Conservation (phyloP, 1,139 yeast genomes). For the Protomyces gravidus region DNA sequence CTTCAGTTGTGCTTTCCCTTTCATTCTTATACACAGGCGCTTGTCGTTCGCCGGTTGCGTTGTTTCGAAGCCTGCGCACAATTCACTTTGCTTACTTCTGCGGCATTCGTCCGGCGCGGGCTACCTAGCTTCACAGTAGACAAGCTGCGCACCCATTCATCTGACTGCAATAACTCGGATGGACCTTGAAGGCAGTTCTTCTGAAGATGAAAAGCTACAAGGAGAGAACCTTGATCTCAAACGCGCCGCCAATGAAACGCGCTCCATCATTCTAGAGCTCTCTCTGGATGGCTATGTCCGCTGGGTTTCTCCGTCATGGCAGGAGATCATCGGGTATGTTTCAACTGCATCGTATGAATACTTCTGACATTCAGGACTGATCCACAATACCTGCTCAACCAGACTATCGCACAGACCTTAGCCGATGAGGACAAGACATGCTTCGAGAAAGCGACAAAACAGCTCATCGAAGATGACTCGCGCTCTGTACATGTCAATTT, state of each 20-base stretch:
- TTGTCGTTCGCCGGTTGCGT: no score
- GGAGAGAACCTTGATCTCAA: slow-evolving; percentile 16
- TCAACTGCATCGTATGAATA: slow-evolving; percentile 53
- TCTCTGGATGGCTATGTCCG: slow-evolving; percentile 42
- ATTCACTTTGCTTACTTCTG: no score
- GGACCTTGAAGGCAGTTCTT: slow-evolving; percentile 15
- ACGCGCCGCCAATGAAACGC: slow-evolving; percentile 21
- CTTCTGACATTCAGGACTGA: slow-evolving; percentile 49
- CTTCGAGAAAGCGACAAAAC: slow-evolving; percentile 37
- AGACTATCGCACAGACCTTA: slow-evolving; percentile 70
- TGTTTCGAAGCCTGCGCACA: no score
- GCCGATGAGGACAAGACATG: slow-evolving; percentile 50
- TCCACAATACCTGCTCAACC: slow-evolving; percentile 51
- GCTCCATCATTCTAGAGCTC: slow-evolving; percentile 25
- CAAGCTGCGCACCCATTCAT: no score
- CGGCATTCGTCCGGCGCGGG: no score
- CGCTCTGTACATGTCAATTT: slow-evolving; percentile 28
- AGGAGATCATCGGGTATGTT: slow-evolving; percentile 50
- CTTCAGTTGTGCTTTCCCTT: no score
- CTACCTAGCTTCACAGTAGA: no score
- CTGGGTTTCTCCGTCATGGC: slow-evolving; percentile 74
- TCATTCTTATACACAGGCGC: no score
- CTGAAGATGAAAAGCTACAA: slow-evolving; percentile 6
- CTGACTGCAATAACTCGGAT: not conserved
- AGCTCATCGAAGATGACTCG: slow-evolving; percentile 33